Conservation (phyloP, 2,329 filamentous ascomycete genomes). For the Neofusicoccum cordaticola region DNA sequence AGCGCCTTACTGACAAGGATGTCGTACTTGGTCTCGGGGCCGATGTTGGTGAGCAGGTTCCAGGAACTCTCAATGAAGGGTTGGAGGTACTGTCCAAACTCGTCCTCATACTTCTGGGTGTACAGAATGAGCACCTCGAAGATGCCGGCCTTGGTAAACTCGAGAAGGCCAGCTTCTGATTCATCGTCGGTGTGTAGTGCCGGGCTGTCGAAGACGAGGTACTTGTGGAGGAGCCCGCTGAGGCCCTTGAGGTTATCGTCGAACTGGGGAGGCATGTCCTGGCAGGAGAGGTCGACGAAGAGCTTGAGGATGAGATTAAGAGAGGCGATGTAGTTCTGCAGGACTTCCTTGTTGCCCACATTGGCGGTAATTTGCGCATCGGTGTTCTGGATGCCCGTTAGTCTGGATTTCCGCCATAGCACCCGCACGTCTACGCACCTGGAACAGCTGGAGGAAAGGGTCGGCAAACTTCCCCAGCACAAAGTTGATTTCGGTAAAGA, state of each 20-base stretch:
- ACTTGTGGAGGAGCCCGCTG: slow-evolving; percentile 81
- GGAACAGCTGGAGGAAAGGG: slow-evolving; percentile 78
- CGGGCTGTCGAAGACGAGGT: slow-evolving; percentile 85
- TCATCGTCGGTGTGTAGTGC: slow-evolving; percentile 82
- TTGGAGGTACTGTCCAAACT: slow-evolving; percentile 75
- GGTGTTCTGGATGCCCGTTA: slow-evolving; percentile 50
- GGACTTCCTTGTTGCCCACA: slow-evolving; percentile 67
- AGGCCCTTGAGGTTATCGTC: slow-evolving; percentile 82
- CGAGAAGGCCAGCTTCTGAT: slow-evolving; percentile 77
- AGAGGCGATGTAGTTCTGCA: slow-evolving; percentile 78
- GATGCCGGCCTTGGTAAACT: slow-evolving; percentile 88
- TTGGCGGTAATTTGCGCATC: slow-evolving; percentile 71
- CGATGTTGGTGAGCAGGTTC: slow-evolving; percentile 83
- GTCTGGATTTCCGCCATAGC: background rate
- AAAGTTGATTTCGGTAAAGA: slow-evolving; percentile 95
- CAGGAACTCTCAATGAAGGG: slow-evolving; percentile 89
- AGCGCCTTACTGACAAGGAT: slow-evolving; percentile 90
- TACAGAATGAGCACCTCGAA: slow-evolving; percentile 89
- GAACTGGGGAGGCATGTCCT: slow-evolving; percentile 91
- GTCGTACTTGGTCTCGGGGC: slow-evolving; percentile 88
- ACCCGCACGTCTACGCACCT: slow-evolving; percentile 48
- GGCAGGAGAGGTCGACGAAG: slow-evolving; percentile 94
- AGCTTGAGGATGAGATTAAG: slow-evolving; percentile 88
- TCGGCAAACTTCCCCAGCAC: slow-evolving; percentile 81
- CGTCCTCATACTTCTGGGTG: slow-evolving; percentile 92